phyloP scores from a whole-genome alignment of 2,329 filamentous ascomycete species.

The Fusarium piperis region DNA sequence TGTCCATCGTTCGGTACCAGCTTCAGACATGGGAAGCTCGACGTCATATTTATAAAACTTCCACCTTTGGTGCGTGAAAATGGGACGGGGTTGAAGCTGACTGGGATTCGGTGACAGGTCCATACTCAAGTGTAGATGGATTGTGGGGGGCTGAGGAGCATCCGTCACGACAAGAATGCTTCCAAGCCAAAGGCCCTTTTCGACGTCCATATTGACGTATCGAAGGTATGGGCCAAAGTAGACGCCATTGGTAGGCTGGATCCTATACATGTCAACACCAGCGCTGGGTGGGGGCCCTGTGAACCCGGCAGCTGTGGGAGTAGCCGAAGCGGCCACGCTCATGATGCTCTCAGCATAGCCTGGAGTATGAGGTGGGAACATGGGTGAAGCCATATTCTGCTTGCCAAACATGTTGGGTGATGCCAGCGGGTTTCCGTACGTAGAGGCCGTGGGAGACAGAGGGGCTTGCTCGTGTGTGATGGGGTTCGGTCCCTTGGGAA shows the following conservation, averaged over 20 bases:
- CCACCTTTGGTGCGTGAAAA: slow-evolving; percentile 92
- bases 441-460: slow-evolving; percentile 82
- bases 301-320: slow-evolving; percentile 83
- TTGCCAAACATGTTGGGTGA: slow-evolving; percentile 71
- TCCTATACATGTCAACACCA: slow-evolving; percentile 93
- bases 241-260: slow-evolving; percentile 92
- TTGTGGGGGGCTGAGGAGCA: slow-evolving; percentile 89
- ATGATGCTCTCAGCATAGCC: slow-evolving; percentile 88
- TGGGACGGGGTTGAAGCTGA: slow-evolving; percentile 83
- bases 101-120: slow-evolving; percentile 93
- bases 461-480: slow-evolving; percentile 84
- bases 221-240: slow-evolving; percentile 97
- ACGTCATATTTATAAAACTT: slow-evolving; percentile 95
- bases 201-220: slow-evolving; percentile 97
- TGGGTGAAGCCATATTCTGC: slow-evolving; percentile 74
- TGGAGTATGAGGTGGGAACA: slow-evolving; percentile 83
- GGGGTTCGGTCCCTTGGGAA: slow-evolving; percentile 93
- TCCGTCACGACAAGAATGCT: slow-evolving; percentile 95
- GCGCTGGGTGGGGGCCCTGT: slow-evolving; percentile 87
- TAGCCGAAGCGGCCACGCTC: slow-evolving; percentile 78
- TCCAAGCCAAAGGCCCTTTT: slow-evolving; percentile 89
- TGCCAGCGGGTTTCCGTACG: slow-evolving; percentile 77
- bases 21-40: slow-evolving; percentile 88
- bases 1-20: slow-evolving; percentile 84
- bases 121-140: slow-evolving; percentile 90